Conservation (phyloP, 2,329 filamentous ascomycete species). For the Beauveria pseudobassiana region DNA sequence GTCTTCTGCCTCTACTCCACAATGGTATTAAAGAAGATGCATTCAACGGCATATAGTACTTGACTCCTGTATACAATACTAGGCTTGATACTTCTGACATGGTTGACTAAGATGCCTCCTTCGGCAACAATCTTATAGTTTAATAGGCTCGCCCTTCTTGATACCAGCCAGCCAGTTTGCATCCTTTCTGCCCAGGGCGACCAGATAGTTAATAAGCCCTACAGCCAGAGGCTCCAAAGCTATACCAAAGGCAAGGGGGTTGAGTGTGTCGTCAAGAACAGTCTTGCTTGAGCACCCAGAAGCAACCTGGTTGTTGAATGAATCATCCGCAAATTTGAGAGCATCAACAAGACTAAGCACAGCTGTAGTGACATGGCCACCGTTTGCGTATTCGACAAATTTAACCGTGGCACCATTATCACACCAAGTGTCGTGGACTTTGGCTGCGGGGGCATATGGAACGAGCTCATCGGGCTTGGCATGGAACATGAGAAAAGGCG, state of each 20-base stretch:
- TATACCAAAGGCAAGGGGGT: constrained; percentile 5
- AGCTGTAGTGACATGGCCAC: constrained; percentile 6
- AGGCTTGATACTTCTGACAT: too few species aligned
- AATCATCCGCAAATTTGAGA: not conserved
- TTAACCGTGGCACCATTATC: not conserved
- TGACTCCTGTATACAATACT: too few species aligned
- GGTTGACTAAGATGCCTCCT: too few species aligned
- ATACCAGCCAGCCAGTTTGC: not conserved
- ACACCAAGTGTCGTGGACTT: not conserved
- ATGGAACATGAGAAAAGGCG: constrained; percentile 9
- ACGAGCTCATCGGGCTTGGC: constrained; percentile 8
- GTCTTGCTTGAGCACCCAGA: constrained; percentile 1
- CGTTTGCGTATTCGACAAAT: not conserved
- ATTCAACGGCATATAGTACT: too few species aligned
- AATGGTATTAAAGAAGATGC: too few species aligned
- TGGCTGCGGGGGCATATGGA: not conserved
- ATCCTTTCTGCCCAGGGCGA: constrained; percentile 1
- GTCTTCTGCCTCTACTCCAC: too few species aligned
- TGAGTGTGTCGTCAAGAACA: not conserved
- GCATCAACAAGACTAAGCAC: constrained; percentile 2
- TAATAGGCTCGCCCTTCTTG: not conserved
- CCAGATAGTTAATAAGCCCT: not conserved
- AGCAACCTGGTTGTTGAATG: not conserved
- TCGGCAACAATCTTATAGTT: too few species aligned
- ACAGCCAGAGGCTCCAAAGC: constrained; percentile 6